These are phyloP conservation scores for Colletotrichum siamense DNA, from an alignment of 2,329 filamentous ascomycete species.

Conservation along the genomic window DNA sequence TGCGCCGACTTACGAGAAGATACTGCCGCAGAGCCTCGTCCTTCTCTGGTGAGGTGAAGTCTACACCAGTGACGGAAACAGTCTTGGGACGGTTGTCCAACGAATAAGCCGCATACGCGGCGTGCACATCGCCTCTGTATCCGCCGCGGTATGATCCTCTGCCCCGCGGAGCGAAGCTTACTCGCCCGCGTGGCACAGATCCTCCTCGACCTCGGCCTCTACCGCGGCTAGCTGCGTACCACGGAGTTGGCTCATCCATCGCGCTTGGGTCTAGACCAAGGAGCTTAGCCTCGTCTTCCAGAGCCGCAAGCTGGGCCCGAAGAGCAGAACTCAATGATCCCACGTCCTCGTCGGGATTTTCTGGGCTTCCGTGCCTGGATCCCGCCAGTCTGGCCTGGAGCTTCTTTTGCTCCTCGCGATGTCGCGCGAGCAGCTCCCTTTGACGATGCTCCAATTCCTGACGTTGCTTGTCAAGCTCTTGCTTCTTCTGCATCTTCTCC, in stretches of 20 bases:
- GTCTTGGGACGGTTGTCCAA: constrained; percentile 79
- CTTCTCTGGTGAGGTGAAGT: constrained; percentile 65
- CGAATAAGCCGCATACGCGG: constrained; percentile 67
- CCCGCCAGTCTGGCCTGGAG: constrained; percentile 67
- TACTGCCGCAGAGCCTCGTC: constrained; percentile 76
- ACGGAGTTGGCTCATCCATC: constrained; percentile 45
- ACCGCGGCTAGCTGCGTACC: constrained; percentile 30
- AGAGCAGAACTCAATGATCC: constrained; percentile 59
- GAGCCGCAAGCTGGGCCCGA: constrained; percentile 73
- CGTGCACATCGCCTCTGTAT: constrained; percentile 51
- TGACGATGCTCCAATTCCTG: constrained; percentile 70
- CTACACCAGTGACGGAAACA: constrained; percentile 67
- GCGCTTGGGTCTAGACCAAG: constrained; percentile 70
- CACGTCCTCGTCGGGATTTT: constrained; percentile 15
- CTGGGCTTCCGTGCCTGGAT: constrained; percentile 42
- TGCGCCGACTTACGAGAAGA: constrained; percentile 63
- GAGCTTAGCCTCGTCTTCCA: constrained; percentile 74
- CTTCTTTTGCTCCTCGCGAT: constrained; percentile 68
- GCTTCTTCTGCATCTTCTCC: constrained; percentile 66
- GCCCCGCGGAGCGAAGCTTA: constrained; percentile 39
- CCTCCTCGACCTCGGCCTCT: constrained; percentile 49
- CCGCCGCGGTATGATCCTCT: constrained; percentile 46
- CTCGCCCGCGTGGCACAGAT: constrained; percentile 32
- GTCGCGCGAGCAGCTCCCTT: constrained; percentile 64
- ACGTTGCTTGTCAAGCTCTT: constrained; percentile 66